Conservation (phyloP, 2,329 filamentous ascomycete genomes). For the Dothidotthia symphoricarpi region DNA sequence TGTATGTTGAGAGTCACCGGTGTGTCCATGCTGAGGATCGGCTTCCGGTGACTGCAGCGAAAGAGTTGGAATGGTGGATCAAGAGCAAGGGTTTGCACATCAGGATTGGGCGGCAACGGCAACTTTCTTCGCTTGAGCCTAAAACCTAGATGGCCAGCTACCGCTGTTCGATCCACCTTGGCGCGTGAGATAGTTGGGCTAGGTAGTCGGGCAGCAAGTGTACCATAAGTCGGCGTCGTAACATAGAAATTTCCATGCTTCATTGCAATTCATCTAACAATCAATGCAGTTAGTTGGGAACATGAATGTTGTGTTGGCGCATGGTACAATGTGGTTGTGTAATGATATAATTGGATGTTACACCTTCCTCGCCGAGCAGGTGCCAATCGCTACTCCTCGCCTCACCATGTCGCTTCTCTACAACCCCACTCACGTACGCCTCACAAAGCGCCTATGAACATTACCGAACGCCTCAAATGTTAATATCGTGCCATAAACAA, state of each 20-base stretch:
- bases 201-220: slow-evolving; percentile 25
- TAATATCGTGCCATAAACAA: slow-evolving; percentile 4
- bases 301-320: background rate
- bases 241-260: slow-evolving; percentile 19
- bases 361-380: slow-evolving; percentile 6
- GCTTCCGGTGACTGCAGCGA: slow-evolving; percentile 17
- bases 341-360: slow-evolving; percentile 2
- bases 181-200: slow-evolving; percentile 15
- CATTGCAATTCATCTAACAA: slow-evolving; percentile 9
- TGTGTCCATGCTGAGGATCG: slow-evolving; percentile 13
- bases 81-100: slow-evolving; percentile 5
- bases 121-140: slow-evolving; percentile 11
- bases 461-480: slow-evolving; percentile 15
- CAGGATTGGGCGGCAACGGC: slow-evolving; percentile 24
- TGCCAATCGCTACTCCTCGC: slow-evolving; percentile 11
- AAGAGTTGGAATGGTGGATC: slow-evolving; percentile 10
- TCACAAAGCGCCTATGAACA: background rate
- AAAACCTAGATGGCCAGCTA: slow-evolving; percentile 11
- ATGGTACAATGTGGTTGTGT: slow-evolving; percentile 9
- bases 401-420: slow-evolving; percentile 10
- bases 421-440: slow-evolving; percentile 1
- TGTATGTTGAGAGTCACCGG: slow-evolving; percentile 21
- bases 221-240: slow-evolving; percentile 18
- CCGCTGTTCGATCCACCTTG: slow-evolving; percentile 13
- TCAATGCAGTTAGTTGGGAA: slow-evolving; percentile 1